Evolutionary conservation across 306 rosid species (phyloP), one percentile per base, ranked within the genome.

Genomic region (Canavalia ensiformis): DNA sequence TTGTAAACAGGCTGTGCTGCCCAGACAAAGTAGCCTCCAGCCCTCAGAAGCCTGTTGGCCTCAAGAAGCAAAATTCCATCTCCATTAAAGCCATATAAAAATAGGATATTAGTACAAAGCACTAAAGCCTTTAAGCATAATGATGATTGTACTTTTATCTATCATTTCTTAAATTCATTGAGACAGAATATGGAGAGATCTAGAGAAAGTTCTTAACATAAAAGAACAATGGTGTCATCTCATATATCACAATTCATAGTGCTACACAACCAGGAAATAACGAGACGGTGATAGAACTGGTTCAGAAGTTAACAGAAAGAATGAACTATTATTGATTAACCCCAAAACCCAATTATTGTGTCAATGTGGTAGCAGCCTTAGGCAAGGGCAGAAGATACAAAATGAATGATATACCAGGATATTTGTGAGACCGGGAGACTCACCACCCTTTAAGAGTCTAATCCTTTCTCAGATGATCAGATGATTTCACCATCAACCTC

Each of bases 31-130:
- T 94, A 90, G 51, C 95, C 94, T 76, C 98, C 97, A 0, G 94
- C 94, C 83, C 97, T 90, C 74, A 94, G 91, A 80, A 92, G 84
- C 91, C 98, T 89, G 87, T 92, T 75, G 39, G 82, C 94, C 91
- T 94, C 98, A 28, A 94, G 94, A 77, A 94, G 97, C 90, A 89
- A 85, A 88, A 90, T 89, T 77, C 98, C 98, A 86, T 89, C 97
- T 94, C 47, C 88, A 89, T 71, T 74, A 81, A 79, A 75, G 81
- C 83, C 77, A 74, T 54, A 63, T 68, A 56, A 74, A 82, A 87
- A 63, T 58, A 69, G 59, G 70, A 49, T 33, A 74, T 87, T 67
- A 79, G 80, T 83, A 74, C 75, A 60, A 82, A 75, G 68, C 77
- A 67, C 31, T 59, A 25, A 33, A 52, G 57, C 42, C 4, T 81